These are phyloP conservation scores for Pythium aquatile DNA, from an alignment of 352 stramenopile species.

Conservation along the genomic window DNA sequence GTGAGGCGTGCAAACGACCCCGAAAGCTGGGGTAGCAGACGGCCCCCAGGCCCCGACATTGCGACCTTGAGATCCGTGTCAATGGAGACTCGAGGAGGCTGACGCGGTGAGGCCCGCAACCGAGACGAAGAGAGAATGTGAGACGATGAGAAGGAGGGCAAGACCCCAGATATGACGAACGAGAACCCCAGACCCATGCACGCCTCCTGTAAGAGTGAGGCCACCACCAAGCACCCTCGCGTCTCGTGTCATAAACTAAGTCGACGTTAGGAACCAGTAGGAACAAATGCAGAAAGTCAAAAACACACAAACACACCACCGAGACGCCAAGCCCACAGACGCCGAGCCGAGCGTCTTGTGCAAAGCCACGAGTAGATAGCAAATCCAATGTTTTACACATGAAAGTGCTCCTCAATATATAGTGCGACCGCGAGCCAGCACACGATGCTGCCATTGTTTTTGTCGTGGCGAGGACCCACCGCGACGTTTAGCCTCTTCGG, in stretches of 20 bases:
- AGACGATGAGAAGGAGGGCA: background rate
- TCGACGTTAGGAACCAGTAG: slow-evolving; percentile 4
- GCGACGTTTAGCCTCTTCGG: slow-evolving; percentile 18
- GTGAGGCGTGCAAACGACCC: background rate
- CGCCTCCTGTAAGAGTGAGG: background rate
- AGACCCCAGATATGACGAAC: background rate
- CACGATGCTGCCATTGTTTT: too few species aligned
- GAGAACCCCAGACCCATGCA: background rate
- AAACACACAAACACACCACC: background rate
- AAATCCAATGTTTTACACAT: slow-evolving; percentile 4
- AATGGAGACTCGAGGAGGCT: background rate
- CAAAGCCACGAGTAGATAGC: slow-evolving; percentile 2
- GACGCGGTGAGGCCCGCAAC: background rate
- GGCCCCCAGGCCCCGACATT: background rate
- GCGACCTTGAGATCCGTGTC: background rate
- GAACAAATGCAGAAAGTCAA: background rate
- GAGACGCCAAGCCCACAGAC: background rate
- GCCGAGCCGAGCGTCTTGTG: background rate
- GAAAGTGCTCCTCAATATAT: slow-evolving; percentile 4
- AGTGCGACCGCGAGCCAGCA: background rate
- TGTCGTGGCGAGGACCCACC: background rate
- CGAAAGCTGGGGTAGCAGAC: background rate
- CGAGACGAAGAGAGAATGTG: background rate
- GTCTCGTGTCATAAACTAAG: background rate
- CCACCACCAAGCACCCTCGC: background rate